These are phyloP conservation scores for Typha latifolia DNA, from an alignment of 176 grass and related monocot species.

Conservation along the genomic window DNA sequence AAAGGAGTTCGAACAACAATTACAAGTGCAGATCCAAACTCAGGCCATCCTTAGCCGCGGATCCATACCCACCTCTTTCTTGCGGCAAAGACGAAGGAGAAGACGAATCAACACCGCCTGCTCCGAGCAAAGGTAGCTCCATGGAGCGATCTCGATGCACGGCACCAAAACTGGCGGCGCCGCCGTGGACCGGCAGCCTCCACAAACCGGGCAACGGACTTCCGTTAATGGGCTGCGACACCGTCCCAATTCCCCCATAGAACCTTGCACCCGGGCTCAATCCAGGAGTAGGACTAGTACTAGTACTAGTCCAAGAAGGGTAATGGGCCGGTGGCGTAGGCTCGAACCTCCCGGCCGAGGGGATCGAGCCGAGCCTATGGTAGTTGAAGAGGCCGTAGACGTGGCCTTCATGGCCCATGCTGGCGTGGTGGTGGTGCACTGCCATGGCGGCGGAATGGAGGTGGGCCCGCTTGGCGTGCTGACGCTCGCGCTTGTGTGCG, in stretches of 20 bases:
- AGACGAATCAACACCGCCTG: slow-evolving; percentile 29
- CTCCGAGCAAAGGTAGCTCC: background rate
- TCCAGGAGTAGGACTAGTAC: background rate
- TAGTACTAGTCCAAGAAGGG: slow-evolving; percentile 45
- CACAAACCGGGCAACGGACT: slow-evolving; percentile 50
- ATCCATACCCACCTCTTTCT: slow-evolving; percentile 63
- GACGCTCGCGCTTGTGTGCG: slow-evolving; percentile 98
- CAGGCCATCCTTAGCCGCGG: slow-evolving; percentile 50
- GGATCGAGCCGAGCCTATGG: slow-evolving; percentile 34
- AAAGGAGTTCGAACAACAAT: slow-evolving; percentile 31
- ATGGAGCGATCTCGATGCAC: slow-evolving; percentile 14
- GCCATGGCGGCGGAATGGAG: slow-evolving; percentile 61
- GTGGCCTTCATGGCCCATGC: slow-evolving; percentile 31
- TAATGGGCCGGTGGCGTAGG: slow-evolving; percentile 47
- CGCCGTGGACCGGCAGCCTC: slow-evolving; percentile 27
- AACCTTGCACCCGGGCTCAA: slow-evolving; percentile 6
- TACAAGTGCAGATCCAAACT: slow-evolving; percentile 96
- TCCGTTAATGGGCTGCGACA: slow-evolving; percentile 70
- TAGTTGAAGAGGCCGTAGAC: slow-evolving; percentile 68
- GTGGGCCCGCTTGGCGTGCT: slow-evolving; percentile 90
- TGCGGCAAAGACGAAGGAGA: slow-evolving; percentile 61
- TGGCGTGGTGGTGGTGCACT: slow-evolving; percentile 59
- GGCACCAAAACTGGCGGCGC: slow-evolving; percentile 24
- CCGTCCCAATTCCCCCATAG: slow-evolving; percentile 36
- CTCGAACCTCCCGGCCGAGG: slow-evolving; percentile 1